Evolutionary conservation across 306 rosid species (phyloP), one percentile per base, ranked within the genome.

Genomic region (Castanopsis chinensis): DNA sequence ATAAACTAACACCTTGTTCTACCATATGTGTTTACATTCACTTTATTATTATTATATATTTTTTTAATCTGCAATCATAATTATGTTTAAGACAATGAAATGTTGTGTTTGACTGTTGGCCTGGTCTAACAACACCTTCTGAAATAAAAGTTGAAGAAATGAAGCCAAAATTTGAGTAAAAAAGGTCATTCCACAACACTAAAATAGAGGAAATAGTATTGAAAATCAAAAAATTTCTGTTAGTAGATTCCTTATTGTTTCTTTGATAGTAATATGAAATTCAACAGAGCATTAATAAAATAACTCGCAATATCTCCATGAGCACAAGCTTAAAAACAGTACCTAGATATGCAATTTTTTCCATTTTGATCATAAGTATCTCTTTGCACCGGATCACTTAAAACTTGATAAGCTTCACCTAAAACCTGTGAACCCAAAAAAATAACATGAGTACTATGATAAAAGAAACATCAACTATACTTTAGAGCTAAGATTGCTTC

Each of bases 331-430:
- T 21, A 65, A 21, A 8, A 18, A 15, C 17, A 41, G 1, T 85
- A 95, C 99, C 93, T 89, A 53, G 97, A 80, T 57, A 93, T 79
- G 83, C 92, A 84, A 78, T 86, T 85, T 71, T 92, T 91, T 64
- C 99, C 99, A 87, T 95, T 90, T 74, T 84, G 88, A 89, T 93
- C 88, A 76, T 95, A 95, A 7, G 85, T 86, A 30, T 89, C 93
- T 80, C 96, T 89, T 79, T 90, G 94, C 33, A 73, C 85, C 13
- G 99, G 91, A 85, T 93, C 98, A 77, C 98, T 90, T 85, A 93
- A 88, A 69, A 95, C 93, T 76, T 91, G 97, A 82, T 95, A 95
- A 0, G 99, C 99, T 88, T 93, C 98, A 3, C 99, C 93, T 64
- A 95, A 83, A 49, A 81, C 90, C 98, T 95, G 80, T 18, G 45